These are phyloP conservation scores for Silene noctiflora DNA, from an alignment of 179 eudicot species.

Conservation along the genomic window DNA sequence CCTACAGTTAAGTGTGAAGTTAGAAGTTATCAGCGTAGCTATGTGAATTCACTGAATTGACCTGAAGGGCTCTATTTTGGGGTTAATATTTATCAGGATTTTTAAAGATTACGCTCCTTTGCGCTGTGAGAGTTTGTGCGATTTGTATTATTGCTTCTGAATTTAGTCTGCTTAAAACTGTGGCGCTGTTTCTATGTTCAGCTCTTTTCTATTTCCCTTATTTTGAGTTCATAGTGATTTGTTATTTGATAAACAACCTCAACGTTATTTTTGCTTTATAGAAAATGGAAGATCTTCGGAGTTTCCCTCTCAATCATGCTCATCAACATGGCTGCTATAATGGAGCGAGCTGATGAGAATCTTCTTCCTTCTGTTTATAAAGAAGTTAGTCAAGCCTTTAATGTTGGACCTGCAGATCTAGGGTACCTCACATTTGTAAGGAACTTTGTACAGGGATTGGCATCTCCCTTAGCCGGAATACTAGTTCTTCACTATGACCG, in stretches of 20 bases:
- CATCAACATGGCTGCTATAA: constrained; percentile 85
- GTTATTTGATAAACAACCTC: not conserved
- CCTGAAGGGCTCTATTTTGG: not conserved
- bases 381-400: constrained; percentile 88
- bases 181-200: not conserved
- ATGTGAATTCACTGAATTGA: not conserved
- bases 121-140: too few species aligned
- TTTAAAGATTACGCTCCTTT: not conserved
- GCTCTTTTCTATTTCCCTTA: not conserved
- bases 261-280: constrained; percentile 25
- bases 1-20: too few species aligned
- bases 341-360: constrained; percentile 97
- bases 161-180: not conserved
- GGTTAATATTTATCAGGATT: not conserved
- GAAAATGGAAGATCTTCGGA: constrained; percentile 62
- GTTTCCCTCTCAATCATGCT: constrained; percentile 76
- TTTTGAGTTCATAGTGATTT: not conserved
- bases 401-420: constrained; percentile 80
- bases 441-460: constrained; percentile 72
- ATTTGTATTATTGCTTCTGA: not conserved
- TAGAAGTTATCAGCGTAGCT: too few species aligned
- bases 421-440: constrained; percentile 82
- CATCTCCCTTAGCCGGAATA: constrained; percentile 92
- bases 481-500: constrained; percentile 78
- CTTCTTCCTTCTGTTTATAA: constrained; percentile 91